Evolutionary conservation across 75 land plant species (phyloP).

Genomic region (Cunninghamia lanceolata): DNA sequence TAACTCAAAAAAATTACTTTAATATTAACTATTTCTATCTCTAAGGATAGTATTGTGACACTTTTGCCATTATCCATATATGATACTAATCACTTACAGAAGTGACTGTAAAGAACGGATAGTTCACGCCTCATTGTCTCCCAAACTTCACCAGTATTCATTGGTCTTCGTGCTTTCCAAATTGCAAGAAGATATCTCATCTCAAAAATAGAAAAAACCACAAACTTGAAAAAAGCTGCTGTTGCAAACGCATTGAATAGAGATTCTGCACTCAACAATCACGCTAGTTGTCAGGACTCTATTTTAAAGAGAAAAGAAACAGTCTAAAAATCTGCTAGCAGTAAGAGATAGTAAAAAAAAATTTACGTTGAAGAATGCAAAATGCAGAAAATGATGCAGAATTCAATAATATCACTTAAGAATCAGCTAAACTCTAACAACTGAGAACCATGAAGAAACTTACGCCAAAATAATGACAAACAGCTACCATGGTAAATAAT

Average conservation of each 20-base stretch:
- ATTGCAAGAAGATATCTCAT: slow-evolving; percentile 97
- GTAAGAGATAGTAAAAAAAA: background rate
- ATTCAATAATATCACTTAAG: background rate
- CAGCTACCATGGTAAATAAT: background rate
- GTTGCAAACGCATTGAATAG: slow-evolving; percentile 99
- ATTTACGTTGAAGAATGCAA: background rate
- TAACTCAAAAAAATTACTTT: background rate
- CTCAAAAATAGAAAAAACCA: slow-evolving; percentile 98
- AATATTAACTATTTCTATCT: background rate
- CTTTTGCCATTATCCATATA: background rate
- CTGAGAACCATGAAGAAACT: background rate
- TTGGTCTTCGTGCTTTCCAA: slow-evolving; percentile 95
- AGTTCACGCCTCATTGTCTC: slow-evolving; percentile 98
- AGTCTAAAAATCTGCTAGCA: background rate
- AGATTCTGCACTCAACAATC: slow-evolving; percentile 65
- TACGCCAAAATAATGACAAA: background rate
- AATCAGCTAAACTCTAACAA: background rate
- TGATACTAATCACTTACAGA: slow-evolving; percentile 64
- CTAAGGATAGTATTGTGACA: background rate
- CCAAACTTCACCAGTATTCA: slow-evolving; percentile 88
- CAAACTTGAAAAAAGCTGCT: slow-evolving; percentile 99
- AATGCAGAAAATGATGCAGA: background rate
- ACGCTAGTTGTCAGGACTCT: background rate
- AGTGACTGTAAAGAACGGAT: slow-evolving; percentile 95
- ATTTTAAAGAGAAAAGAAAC: background rate